These are phyloP conservation scores for Persicaria tinctoria DNA, from an alignment of 148 eudicot genomes.

Conservation along the genomic window DNA sequence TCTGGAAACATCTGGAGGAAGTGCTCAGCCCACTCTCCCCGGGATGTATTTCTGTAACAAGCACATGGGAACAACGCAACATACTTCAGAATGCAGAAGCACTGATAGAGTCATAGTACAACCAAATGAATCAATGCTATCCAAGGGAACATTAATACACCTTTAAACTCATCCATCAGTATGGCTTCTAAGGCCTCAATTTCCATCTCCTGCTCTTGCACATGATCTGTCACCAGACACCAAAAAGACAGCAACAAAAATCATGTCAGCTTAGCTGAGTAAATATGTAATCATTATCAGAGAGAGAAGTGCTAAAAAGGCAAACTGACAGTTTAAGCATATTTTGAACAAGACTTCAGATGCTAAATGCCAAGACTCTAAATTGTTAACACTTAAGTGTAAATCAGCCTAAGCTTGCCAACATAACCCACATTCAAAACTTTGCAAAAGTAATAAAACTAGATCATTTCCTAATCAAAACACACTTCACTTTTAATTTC, in stretches of 20 bases:
- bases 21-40: slow-evolving; percentile 91
- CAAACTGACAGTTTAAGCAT: not conserved
- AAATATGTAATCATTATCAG: not conserved
- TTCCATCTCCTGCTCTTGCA: slow-evolving; percentile 93
- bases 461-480: not conserved
- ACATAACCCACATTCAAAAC: not conserved
- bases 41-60: slow-evolving; percentile 68
- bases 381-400: too few relatives aligned
- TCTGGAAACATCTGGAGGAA: slow-evolving; percentile 68
- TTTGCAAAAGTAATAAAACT: not conserved
- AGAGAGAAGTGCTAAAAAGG: not conserved
- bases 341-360: not conserved
- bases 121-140: not conserved
- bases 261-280: not conserved
- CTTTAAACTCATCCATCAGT: slow-evolving; percentile 79
- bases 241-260: not conserved
- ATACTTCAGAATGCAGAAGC: not conserved
- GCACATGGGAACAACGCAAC: slow-evolving; percentile 15
- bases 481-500: not conserved
- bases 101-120: not conserved
- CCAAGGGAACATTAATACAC: slow-evolving; percentile 17
- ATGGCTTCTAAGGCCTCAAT: slow-evolving; percentile 87
- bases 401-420: not conserved
- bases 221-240: slow-evolving; percentile 41
- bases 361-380: not conserved